These are phyloP conservation scores for Penicillium samsonianum DNA, from an alignment of 495 filamentous ascomycete genomes.

Conservation along the genomic window DNA sequence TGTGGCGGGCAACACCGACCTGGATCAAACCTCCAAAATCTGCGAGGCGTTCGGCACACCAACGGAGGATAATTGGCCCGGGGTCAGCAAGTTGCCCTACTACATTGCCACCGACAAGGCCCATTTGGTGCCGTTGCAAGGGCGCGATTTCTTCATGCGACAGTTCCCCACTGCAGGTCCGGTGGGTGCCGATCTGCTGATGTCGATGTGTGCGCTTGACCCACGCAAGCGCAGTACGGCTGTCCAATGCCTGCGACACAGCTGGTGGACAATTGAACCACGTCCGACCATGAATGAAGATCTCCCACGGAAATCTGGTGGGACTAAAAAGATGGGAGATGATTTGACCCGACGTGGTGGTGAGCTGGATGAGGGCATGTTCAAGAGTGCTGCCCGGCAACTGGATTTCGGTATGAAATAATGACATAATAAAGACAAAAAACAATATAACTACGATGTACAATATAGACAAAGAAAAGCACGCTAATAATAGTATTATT, in stretches of 20 bases:
- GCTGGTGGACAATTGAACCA: slow-evolving; percentile 85
- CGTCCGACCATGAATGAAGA: slow-evolving; percentile 80
- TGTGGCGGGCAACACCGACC: slow-evolving; percentile 76
- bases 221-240: slow-evolving; percentile 80
- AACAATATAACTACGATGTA: neutral
- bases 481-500: neutral
- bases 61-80: slow-evolving; percentile 93
- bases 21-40: slow-evolving; percentile 77
- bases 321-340: slow-evolving; percentile 72
- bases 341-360: slow-evolving; percentile 83
- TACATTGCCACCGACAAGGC: slow-evolving; percentile 61
- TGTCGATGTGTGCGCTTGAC: slow-evolving; percentile 82
- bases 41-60: slow-evolving; percentile 85
- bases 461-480: neutral
- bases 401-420: slow-evolving; percentile 74
- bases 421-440: slow-evolving; percentile 4
- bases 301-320: slow-evolving; percentile 71
- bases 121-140: slow-evolving; percentile 60
- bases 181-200: slow-evolving; percentile 82
- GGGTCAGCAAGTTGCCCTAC: slow-evolving; percentile 76
- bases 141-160: slow-evolving; percentile 65
- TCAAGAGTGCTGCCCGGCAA: slow-evolving; percentile 78
- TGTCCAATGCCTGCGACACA: slow-evolving; percentile 72
- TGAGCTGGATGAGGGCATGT: slow-evolving; percentile 62
- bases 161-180: slow-evolving; percentile 76